A percentile compares a stretch with the other conserved stretches of the same genome.
Evolutionary conservation across 2,329 filamentous ascomycete species (phyloP).

Genomic region (Pseudogymnoascus sp.): DNA sequence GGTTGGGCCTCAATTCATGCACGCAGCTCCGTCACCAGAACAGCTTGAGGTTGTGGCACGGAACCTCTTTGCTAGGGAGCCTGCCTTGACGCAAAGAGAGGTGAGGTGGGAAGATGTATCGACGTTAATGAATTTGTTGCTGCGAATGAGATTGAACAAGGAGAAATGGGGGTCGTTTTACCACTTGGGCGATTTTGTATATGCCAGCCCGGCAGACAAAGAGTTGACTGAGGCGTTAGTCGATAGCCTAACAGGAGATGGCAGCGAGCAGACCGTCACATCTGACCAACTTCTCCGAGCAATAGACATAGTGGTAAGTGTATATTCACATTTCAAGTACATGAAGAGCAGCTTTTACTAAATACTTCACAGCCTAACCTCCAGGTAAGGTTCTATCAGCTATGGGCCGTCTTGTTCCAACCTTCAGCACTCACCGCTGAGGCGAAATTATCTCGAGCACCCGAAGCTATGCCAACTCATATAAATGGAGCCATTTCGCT

Average conservation of each 20-base stretch:
- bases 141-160: not conserved
- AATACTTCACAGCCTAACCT: not conserved
- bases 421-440: not conserved
- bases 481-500: no score
- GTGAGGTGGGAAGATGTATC: not conserved
- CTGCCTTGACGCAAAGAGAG: not conserved
- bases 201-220: not conserved
- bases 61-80: not conserved
- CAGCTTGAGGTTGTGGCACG: not conserved
- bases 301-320: not conserved
- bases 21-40: not conserved
- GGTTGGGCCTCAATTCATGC: not conserved
- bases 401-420: not conserved
- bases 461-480: no score
- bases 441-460: not conserved
- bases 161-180: not conserved
- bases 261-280: not conserved
- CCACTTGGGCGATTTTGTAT: not conserved
- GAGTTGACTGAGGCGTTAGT: not conserved
- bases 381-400: not conserved
- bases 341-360: not conserved
- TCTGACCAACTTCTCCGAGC: not conserved
- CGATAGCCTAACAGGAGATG: not conserved
- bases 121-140: not conserved
- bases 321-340: not conserved